Percentiles rank a stretch among this genome's conserved stretches.
Conservation (phyloP, 441 rosid genomes). For the Manihot esculenta region DNA sequence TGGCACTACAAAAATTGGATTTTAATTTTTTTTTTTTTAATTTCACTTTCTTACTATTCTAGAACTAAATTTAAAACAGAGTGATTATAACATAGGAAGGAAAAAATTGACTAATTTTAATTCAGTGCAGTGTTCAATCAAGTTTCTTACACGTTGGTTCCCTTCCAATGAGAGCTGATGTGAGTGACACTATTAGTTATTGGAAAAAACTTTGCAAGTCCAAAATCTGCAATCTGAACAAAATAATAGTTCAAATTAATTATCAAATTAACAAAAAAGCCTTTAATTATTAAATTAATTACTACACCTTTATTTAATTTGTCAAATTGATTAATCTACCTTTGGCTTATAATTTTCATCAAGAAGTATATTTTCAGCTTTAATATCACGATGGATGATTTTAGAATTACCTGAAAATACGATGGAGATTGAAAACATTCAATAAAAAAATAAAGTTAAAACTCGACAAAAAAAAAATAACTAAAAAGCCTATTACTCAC, state of each 20-base stretch:
- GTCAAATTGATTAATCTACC: slow-evolving; percentile 39
- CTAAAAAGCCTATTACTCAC: not conserved
- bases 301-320: too few relatives aligned
- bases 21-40: not conserved
- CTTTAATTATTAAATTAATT: too few relatives aligned
- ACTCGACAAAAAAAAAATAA: not conserved
- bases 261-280: too few relatives aligned
- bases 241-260: not conserved
- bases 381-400: slow-evolving; percentile 76
- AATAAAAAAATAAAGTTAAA: too few relatives aligned
- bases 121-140: not conserved
- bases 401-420: slow-evolving; percentile 54
- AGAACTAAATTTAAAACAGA: too few relatives aligned
- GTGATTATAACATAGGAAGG: too few relatives aligned
- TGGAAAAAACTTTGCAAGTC: slow-evolving; percentile 58
- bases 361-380: slow-evolving; percentile 63
- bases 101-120: too few relatives aligned
- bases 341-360: slow-evolving; percentile 57
- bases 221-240: slow-evolving; percentile 76
- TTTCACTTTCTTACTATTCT: too few relatives aligned
- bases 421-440: not conserved
- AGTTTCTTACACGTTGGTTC: slow-evolving; percentile 58
- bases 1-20: not conserved
- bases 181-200: slow-evolving; percentile 63
- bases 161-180: slow-evolving; percentile 66